Base-by-base conservation (phyloP, 176 grass and related monocot genomes). In the Bromus sterilis region DNA sequence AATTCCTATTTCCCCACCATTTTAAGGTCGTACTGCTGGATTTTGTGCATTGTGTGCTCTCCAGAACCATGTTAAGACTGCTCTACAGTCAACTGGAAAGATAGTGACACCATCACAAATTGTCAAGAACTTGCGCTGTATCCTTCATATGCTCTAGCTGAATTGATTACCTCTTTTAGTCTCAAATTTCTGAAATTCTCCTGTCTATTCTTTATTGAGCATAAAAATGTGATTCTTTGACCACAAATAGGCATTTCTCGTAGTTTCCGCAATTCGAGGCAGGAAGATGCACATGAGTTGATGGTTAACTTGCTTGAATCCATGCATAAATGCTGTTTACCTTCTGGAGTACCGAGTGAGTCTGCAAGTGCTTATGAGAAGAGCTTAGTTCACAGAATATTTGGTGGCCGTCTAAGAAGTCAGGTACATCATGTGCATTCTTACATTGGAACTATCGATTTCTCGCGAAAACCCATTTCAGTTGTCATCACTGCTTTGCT, bases 231-330 rank as follows among this genome's bases (percentile, higher is more conserved):
- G 36, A 84, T 60, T 86, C 88, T 58, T 90, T 90, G 48, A 90
- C 83, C 58, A 2, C 74, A 74, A 51, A 82, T 74, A 98, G 93
- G 95, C 77, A 86, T 99, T 74, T 99, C 96, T 65, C 96, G 93
- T 24, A 90, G 86, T 87, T 99, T 99, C 71, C 89, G 89, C 40
- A 95, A 93, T 84, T 93, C 83, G 1, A 95, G 96, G 75, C 96
- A 99, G 75, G 96, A 95, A 86, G 96, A 99, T 90, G 96, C 93
- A 59, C 96, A 99, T 28, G 96, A 99, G 29, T 90, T 95, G 73
- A 99, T 99, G 96, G 91, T 99, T 87, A 95, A 99, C 81, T 89
- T 99, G 85, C 89, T 99, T 11, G 93, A 99, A 74, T 95, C 91
- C 51, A 99, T 99, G 96, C 93, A 99, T 58, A 99, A 95, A 77